These are phyloP conservation scores for Claviceps purpurea DNA, from an alignment of 2,329 filamentous ascomycete genomes.

Conservation along the genomic window DNA sequence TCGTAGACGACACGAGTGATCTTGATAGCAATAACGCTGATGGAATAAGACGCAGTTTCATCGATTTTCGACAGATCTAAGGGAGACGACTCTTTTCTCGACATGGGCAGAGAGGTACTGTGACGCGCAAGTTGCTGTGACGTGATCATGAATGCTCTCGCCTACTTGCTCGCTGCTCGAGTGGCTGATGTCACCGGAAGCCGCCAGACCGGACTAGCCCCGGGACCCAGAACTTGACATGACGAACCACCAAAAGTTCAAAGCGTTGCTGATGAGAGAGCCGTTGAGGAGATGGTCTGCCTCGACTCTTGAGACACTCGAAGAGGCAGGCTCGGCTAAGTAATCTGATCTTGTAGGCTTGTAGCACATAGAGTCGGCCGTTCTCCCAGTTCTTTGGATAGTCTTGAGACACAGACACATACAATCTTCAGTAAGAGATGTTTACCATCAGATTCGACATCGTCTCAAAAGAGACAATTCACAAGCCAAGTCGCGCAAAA, in stretches of 20 bases:
- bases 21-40: not conserved
- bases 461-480: not conserved
- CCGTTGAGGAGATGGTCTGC: too few species aligned
- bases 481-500: not conserved
- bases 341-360: too few species aligned
- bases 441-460: not conserved
- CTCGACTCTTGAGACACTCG: too few species aligned
- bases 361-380: too few species aligned
- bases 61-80: not conserved
- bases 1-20: not conserved
- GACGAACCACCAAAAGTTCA: not conserved
- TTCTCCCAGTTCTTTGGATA: too few species aligned
- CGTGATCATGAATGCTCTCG: not conserved
- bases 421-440: too few species aligned
- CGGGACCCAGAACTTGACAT: not conserved
- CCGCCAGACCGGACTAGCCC: not conserved
- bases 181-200: not conserved
- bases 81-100: not conserved
- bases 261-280: not conserved
- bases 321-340: too few species aligned
- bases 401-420: too few species aligned
- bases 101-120: not conserved
- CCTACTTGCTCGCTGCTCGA: not conserved
- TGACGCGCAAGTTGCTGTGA: not conserved
- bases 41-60: not conserved